Base-by-base conservation (phyloP, 148 eudicot genomes). In the Beta vulgaris region DNA sequence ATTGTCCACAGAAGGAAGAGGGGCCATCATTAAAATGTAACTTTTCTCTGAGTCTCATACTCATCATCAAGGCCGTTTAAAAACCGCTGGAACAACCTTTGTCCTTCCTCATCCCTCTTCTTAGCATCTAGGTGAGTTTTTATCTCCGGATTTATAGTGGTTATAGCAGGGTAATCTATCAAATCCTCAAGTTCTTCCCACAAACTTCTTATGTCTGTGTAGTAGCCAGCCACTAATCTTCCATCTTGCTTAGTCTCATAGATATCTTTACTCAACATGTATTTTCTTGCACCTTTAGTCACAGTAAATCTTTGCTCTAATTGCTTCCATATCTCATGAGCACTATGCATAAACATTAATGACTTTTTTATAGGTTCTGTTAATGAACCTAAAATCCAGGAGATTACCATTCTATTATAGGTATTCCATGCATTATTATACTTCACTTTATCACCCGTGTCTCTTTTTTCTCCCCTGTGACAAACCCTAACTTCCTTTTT, bases 81-180 rank as follows among this genome's bases (percentile, higher is more conserved):
- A 62, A 62, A n/a, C n/a, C n/a, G 36, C 16, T 64, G 46, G 28
- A 64, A 64, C 44, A 64, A 16, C 69, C 36, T 64, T 19, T 64
- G 69, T 39, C 36, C 69, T 40, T 64, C 69, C 0, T 64, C 23
- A 11, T 64, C 12, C 9, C 19, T 18, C n/a, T 35, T 9, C 36
- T 19, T 34, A 1, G 69, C 69, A 18, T 16, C 18, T 16, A 64
- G 39, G 11, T 34, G 39, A 36, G 69, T 26, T 0, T 0, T 64
- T n/a, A 64, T 19, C 3, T 64, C 69, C 8, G 12, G 1, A 28
- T 25, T 64, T 4, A 37, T 1, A 2, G 14, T 39, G 4, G 26
- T 10, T 4, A 64, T 26, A 14, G n/a, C 19, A 35, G 69, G 69
- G 1, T 34, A 1, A 6, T 35, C 69, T 34, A 3, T 37, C 28